Conservation (phyloP, 192 early-diverging fungal genomes). For the Dissophora ornata region DNA sequence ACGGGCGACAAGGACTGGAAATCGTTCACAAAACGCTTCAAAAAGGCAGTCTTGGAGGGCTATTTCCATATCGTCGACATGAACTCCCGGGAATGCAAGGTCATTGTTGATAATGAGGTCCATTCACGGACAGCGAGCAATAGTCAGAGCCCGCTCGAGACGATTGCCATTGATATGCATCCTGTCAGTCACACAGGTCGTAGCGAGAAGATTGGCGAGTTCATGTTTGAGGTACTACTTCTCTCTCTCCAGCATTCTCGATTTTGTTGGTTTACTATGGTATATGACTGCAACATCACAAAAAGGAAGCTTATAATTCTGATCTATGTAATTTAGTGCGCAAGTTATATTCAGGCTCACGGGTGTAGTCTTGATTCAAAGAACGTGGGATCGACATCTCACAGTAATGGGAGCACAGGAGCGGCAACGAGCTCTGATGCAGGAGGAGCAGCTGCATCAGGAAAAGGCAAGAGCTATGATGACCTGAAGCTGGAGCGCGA, state of each 20-base stretch:
- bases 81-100: slow-evolving; percentile 36
- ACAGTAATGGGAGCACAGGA: too few relatives aligned
- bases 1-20: slow-evolving; percentile 40
- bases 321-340: slow-evolving; percentile 28
- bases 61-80: slow-evolving; percentile 33
- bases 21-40: slow-evolving; percentile 43
- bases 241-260: neutral
- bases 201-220: slow-evolving; percentile 37
- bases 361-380: slow-evolving; percentile 27
- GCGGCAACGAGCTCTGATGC: neutral
- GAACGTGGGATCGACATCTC: neutral
- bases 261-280: neutral
- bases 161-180: slow-evolving; percentile 38
- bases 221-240: slow-evolving; percentile 39
- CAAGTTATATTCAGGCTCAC: slow-evolving; percentile 30
- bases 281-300: too few relatives aligned
- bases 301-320: too few relatives aligned
- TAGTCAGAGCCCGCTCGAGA: neutral
- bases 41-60: slow-evolving; percentile 29
- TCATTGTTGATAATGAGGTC: slow-evolving; percentile 48
- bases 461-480: slow-evolving; percentile 11
- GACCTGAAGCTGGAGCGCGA: slow-evolving; percentile 46
- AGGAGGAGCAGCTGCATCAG: neutral
- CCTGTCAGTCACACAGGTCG: slow-evolving; percentile 36
- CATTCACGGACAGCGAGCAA: slow-evolving; percentile 19